phyloP scores from a whole-genome alignment of 768 basidiomycete species.

The Inosperma sp. region DNA sequence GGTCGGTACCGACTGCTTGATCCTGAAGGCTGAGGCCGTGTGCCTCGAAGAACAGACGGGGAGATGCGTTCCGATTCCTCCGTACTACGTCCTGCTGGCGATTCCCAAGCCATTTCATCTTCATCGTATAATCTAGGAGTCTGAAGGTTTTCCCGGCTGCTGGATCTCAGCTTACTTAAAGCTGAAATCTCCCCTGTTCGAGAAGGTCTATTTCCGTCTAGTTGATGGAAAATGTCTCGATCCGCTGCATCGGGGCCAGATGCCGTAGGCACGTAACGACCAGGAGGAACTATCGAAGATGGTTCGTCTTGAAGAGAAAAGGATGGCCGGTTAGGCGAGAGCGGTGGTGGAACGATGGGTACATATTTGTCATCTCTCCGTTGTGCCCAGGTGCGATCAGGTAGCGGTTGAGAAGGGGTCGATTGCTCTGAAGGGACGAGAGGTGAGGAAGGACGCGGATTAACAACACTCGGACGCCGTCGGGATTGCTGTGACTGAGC shows the following conservation, averaged over 20 bases:
- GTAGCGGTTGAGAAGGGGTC: constrained; percentile 33
- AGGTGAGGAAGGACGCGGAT: constrained; percentile 34
- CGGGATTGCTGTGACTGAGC: constrained; percentile 33
- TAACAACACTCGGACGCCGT: constrained; percentile 34
- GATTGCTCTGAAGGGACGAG: constrained; percentile 28
- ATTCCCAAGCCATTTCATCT: constrained; percentile 4
- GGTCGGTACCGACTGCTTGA: constrained; percentile 21
- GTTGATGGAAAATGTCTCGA: constrained; percentile 37
- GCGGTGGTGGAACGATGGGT: constrained; percentile 38
- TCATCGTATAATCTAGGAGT: constrained; percentile 5
- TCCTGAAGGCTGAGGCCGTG: constrained; percentile 12
- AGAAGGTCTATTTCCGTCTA: constrained; percentile 26
- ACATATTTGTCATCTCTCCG: constrained; percentile 32
- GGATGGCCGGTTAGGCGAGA: constrained; percentile 42
- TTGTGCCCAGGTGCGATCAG: constrained; percentile 16
- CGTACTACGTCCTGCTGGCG: constrained; percentile 2
- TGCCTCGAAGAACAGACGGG: constrained; percentile 14
- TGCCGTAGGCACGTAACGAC: constrained; percentile 35
- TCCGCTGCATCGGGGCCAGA: constrained; percentile 51
- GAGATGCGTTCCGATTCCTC: constrained; percentile 11
- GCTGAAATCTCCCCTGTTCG: too few species aligned
- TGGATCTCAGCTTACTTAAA: too few species aligned
- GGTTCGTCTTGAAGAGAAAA: constrained; percentile 37
- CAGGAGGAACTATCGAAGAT: constrained; percentile 25
- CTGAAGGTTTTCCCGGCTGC: constrained; percentile 32